These are phyloP conservation scores for Termitomyces sp. DNA, from an alignment of 768 basidiomycete species.

Conservation along the genomic window DNA sequence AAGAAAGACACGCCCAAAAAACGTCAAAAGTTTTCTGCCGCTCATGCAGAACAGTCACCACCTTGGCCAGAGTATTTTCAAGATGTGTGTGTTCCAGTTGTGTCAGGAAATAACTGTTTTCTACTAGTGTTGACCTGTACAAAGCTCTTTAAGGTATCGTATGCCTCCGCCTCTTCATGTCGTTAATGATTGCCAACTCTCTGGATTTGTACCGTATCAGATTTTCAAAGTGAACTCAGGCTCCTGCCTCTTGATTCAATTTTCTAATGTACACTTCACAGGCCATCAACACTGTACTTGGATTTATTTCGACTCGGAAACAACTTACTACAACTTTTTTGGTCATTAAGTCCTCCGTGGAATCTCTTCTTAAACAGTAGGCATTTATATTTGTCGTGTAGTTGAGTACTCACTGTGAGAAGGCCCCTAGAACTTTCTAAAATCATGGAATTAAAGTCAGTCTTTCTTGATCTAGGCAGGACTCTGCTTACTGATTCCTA, in stretches of 20 bases:
- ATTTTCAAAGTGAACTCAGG: slow-evolving; percentile 6
- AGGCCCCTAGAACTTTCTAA: slow-evolving; percentile 77
- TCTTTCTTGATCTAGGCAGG: slow-evolving; percentile 1
- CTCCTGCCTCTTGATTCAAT: neutral
- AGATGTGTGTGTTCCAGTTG: slow-evolving; percentile 28
- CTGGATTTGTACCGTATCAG: neutral
- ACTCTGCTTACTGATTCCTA: neutral
- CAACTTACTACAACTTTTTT: slow-evolving; percentile 79
- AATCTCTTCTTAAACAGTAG: slow-evolving; percentile 73
- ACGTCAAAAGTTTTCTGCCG: neutral
- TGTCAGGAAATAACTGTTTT: neutral
- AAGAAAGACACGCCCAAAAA: slow-evolving; percentile 1
- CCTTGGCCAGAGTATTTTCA: slow-evolving; percentile 67
- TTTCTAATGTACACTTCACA: slow-evolving; percentile 22
- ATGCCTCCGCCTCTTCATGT: too few species aligned
- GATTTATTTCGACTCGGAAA: slow-evolving; percentile 80
- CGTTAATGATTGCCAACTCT: neutral
- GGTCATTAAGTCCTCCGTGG: slow-evolving; percentile 73
- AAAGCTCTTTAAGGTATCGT: slow-evolving; percentile 25
- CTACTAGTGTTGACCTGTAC: neutral
- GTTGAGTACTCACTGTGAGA: slow-evolving; percentile 3
- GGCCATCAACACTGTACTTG: slow-evolving; percentile 88
- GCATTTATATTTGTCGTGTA: slow-evolving; percentile 11
- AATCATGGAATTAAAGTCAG: slow-evolving; percentile 83
- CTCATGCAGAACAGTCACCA: slow-evolving; percentile 1